These are phyloP conservation scores for Hordeum marinum DNA, from an alignment of 176 grass and related monocot genomes.

Conservation along the genomic window DNA sequence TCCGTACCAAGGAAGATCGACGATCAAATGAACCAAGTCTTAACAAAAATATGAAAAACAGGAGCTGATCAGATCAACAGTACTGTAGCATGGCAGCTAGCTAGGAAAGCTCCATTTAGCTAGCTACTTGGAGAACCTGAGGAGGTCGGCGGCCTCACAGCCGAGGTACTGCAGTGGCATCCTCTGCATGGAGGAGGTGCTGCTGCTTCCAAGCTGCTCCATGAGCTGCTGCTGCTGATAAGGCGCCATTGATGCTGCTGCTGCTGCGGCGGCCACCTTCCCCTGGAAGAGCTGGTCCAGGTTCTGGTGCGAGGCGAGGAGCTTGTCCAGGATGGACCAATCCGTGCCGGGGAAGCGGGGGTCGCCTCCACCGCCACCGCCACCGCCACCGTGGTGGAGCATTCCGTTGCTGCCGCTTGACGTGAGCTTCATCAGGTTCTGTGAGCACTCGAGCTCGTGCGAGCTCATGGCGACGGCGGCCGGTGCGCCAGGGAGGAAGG, in stretches of 20 bases:
- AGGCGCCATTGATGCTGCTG: background rate
- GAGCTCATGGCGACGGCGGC: slow-evolving; percentile 38
- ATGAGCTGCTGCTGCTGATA: slow-evolving; percentile 54
- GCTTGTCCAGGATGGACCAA: slow-evolving; percentile 96
- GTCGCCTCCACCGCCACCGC: background rate
- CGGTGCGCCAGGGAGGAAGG: slow-evolving; percentile 15
- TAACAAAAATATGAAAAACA: slow-evolving; percentile 31
- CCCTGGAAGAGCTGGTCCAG: slow-evolving; percentile 77
- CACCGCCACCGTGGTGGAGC: background rate
- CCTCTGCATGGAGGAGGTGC: slow-evolving; percentile 38
- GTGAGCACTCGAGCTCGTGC: slow-evolving; percentile 52
- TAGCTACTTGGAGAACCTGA: slow-evolving; percentile 75
- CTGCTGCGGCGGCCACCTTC: slow-evolving; percentile 26
- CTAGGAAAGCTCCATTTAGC: slow-evolving; percentile 27
- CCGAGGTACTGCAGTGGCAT: slow-evolving; percentile 66
- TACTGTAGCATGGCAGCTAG: slow-evolving; percentile 21
- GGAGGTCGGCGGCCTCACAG: slow-evolving; percentile 47
- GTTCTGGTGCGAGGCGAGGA: slow-evolving; percentile 90
- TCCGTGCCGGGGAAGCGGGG: slow-evolving; percentile 34
- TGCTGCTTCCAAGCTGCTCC: slow-evolving; percentile 22
- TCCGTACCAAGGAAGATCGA: slow-evolving; percentile 12
- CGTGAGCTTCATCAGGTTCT: slow-evolving; percentile 76
- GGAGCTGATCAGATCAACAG: slow-evolving; percentile 29
- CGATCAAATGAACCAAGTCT: slow-evolving; percentile 35
- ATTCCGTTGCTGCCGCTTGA: slow-evolving; percentile 7